A percentile compares a stretch with the other conserved stretches of the same genome.
Conservation (phyloP, 495 filamentous ascomycete genomes). For the Aspergillus mulundensis region DNA sequence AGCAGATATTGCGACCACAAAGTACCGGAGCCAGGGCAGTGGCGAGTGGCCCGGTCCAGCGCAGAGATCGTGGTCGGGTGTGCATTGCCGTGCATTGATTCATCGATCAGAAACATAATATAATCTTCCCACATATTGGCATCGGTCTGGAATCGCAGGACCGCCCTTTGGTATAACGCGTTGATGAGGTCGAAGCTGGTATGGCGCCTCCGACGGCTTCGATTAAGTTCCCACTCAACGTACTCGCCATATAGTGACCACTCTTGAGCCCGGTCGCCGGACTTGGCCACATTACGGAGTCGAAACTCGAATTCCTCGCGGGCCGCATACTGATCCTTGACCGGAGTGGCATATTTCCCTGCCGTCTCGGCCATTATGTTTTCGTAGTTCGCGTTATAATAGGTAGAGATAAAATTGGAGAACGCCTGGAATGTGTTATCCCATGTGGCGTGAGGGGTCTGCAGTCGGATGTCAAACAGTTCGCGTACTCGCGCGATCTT, state of each 20-base stretch:
- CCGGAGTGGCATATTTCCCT: conserved; percentile 52
- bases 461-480: conserved; percentile 70
- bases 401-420: conserved; percentile 73
- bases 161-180: conserved; percentile 73
- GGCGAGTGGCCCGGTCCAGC: conserved; percentile 71
- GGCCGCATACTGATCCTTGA: conserved; percentile 62
- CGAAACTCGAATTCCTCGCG: conserved; percentile 71
- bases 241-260: conserved; percentile 67
- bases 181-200: conserved; percentile 61
- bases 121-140: conserved; percentile 76
- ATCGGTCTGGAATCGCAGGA: conserved; percentile 64
- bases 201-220: conserved; percentile 48
- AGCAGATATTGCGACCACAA: conserved; percentile 89
- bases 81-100: conserved; percentile 33
- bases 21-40: conserved; percentile 87
- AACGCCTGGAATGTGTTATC: conserved; percentile 79
- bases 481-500: conserved; percentile 61
- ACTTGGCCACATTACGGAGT: conserved; percentile 55
- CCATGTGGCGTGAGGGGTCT: conserved; percentile 79
- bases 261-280: conserved; percentile 53
- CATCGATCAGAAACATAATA: conserved; percentile 62
- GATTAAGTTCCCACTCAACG: conserved; percentile 73
- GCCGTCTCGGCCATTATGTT: conserved; percentile 70
- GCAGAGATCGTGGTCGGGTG: conserved; percentile 46
- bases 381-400: conserved; percentile 74